Evolutionary conservation across 441 rosid genomes (phyloP).

Genomic region (Arabidopsis lyrata): DNA sequence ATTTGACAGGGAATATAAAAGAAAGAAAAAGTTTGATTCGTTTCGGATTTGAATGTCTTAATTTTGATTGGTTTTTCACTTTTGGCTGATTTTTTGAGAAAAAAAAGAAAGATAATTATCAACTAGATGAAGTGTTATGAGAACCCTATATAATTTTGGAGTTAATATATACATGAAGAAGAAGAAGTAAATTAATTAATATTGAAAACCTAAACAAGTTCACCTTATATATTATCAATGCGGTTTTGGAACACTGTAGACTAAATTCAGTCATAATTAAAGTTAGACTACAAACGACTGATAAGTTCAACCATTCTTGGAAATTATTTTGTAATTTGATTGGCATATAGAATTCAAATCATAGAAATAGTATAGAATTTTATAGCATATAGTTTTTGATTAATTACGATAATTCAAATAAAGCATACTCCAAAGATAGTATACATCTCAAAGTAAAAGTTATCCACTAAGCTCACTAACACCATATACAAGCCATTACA

Average conservation of each 20-base stretch:
- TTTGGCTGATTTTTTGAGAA: background rate
- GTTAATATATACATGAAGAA: background rate
- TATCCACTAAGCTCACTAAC: constrained; percentile 21
- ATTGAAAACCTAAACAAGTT: background rate
- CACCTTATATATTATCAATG: background rate
- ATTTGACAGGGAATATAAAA: constrained; percentile 25
- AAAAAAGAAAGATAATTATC: background rate
- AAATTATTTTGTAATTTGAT: background rate
- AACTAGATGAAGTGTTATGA: constrained; percentile 13
- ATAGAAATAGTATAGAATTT: background rate
- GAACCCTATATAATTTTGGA: background rate
- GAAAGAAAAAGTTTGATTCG: constrained; percentile 31
- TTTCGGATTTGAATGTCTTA: constrained; percentile 35
- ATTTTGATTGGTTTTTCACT: constrained; percentile 6
- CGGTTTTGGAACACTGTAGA: background rate
- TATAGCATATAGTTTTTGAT: background rate
- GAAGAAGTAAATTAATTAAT: background rate
- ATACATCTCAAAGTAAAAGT: constrained; percentile 18
- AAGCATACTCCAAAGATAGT: constrained; percentile 7
- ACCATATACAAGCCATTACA: constrained; percentile 24
- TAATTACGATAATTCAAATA: background rate
- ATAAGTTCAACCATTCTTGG: background rate
- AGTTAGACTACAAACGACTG: background rate
- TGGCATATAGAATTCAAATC: background rate
- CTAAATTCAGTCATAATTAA: background rate